Conservation (phyloP, 2,329 filamentous ascomycete genomes). For the Trichoderma sp. region DNA sequence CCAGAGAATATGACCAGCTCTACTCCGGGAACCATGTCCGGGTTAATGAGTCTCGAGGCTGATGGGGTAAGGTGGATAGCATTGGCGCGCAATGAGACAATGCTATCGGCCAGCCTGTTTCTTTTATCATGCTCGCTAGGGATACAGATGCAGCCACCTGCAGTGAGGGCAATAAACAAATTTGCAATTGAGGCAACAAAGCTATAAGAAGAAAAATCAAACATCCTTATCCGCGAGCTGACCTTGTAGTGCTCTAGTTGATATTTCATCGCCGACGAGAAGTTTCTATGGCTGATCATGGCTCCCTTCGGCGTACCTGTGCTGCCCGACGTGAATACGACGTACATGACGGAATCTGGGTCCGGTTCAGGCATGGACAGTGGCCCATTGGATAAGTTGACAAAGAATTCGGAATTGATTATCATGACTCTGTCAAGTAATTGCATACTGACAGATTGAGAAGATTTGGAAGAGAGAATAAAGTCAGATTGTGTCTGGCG, state of each 20-base stretch:
- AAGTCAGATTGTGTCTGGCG: too few relatives aligned
- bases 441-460: too few relatives aligned
- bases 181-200: conserved; percentile 4
- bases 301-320: too few relatives aligned
- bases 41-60: neutral
- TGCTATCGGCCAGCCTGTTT: neutral
- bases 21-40: neutral
- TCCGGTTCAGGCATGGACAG: too few relatives aligned
- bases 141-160: conserved; percentile 1
- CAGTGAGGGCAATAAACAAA: neutral
- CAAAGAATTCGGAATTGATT: too few relatives aligned
- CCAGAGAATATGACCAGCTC: neutral
- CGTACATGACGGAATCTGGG: neutral
- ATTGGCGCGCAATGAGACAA: neutral
- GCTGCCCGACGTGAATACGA: conserved; percentile 3
- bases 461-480: too few relatives aligned
- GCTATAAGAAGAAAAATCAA: neutral
- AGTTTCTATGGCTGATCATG: conserved; percentile 12
- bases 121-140: neutral
- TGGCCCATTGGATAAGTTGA: too few relatives aligned
- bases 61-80: neutral
- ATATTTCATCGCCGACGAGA: neutral
- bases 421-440: too few relatives aligned
- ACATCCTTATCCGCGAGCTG: neutral
- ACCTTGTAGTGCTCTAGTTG: neutral